Base-by-base conservation (phyloP, 345 rosid genomes). In the Arabidopsis arenosa region DNA sequence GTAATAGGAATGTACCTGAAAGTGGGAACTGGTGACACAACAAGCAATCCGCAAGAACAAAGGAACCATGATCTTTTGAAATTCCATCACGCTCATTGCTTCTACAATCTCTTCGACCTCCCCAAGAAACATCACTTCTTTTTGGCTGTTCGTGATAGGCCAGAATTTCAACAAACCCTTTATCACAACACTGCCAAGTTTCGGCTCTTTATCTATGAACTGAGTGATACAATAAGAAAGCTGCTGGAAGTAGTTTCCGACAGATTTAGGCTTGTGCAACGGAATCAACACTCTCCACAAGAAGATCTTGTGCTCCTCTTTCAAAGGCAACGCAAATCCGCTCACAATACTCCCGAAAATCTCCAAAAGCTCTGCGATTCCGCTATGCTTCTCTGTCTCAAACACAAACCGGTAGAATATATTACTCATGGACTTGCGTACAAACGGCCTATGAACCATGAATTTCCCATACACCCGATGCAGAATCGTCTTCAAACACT, bases 271-370 rank as follows among this genome's bases (percentile, higher is more conserved):
- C 87, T 90, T 93, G 67, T 93, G 98, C 57, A 93, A 60, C 6
- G 95, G 98, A 69, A 93, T 86, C 84, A 93, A 80, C 66, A 86
- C 98, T 77, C 92, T 85, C 84, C 88, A 85, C 66, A 90, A 71
- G 83, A 93, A 93, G n/a, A 93, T 82, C 82, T 89, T 93, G 59
- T 93, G 98, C 79, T 93, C 98, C 79, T 93, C 95, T 71, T 93
- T 93, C 83, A 93, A 76, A 5, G 98, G 98, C 83, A 90, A 75
- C 0, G 96, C 94, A 64, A 93, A 90, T 30, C 98, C 96, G 5
- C 90, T 90, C 70, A 89, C 88, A 52, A 93, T 81, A 60, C 98
- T 93, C 69, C 96, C 95, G 3, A 90, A 86, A 66, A 90, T 84
- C 89, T 93, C 98, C 86, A 90, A 77, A 79, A 92, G 79, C 90